phyloP scores from a whole-genome alignment of 176 grass and related monocot genomes.

The Avena sativa region DNA sequence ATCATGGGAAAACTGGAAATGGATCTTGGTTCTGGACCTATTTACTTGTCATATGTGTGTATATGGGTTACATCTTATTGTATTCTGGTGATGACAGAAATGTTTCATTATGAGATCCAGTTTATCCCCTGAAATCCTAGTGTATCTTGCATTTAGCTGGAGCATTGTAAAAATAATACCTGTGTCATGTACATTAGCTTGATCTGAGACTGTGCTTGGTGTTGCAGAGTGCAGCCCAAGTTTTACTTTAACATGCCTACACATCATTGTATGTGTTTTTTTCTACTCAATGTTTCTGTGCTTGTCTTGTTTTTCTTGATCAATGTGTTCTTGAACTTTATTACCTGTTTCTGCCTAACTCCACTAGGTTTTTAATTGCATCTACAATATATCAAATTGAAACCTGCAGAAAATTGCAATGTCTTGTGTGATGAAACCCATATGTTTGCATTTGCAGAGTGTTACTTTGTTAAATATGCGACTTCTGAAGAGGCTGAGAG shows the following conservation, averaged over 20 bases:
- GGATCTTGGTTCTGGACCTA: too few relatives aligned
- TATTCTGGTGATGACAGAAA: not conserved
- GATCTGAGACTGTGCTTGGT: not conserved
- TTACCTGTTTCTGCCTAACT: not conserved
- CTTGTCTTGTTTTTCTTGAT: not conserved
- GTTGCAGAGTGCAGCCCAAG: not conserved
- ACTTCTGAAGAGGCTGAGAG: conserved; percentile 89
- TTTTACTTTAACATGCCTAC: conserved; percentile 2
- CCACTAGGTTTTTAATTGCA: conserved; percentile 1
- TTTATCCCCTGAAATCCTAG: conserved; percentile 20
- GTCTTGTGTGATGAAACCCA: conserved; percentile 41
- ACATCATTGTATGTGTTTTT: not conserved
- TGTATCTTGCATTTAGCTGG: conserved; percentile 28
- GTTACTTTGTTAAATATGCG: conserved; percentile 99
- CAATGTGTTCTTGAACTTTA: conserved; percentile 1
- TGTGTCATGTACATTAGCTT: conserved; percentile 7
- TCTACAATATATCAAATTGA: conserved; percentile 28
- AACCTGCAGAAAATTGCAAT: conserved; percentile 35
- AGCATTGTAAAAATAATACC: conserved; percentile 25
- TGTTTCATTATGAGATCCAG: not conserved
- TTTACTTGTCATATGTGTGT: not conserved
- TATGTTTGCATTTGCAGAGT: conserved; percentile 65
- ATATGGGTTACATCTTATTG: not conserved
- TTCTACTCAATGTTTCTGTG: not conserved
- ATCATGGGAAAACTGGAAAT: not conserved